A percentile compares a stretch with the other conserved stretches of the same genome.
phyloP scores from a whole-genome alignment of 805 yeast species.

The Candida nanaspora region DNA sequence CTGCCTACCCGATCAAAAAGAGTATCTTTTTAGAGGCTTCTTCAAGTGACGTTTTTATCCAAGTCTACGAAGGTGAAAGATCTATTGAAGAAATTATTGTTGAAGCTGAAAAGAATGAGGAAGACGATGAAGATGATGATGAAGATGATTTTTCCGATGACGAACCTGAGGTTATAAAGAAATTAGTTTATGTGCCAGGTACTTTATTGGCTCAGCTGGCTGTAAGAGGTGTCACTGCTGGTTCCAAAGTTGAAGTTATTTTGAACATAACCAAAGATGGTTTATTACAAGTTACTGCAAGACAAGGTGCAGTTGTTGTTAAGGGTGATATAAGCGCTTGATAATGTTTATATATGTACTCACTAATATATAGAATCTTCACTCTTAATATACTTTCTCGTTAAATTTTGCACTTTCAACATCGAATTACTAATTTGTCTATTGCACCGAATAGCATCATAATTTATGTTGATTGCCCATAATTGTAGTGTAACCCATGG shows the following conservation, averaged over 20 bases:
- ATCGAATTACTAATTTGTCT: too few relatives aligned
- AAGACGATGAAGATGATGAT: slow-evolving; percentile 38
- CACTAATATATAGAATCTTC: not conserved
- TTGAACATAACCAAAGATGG: slow-evolving; percentile 62
- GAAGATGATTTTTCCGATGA: slow-evolving; percentile 50
- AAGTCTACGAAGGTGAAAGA: slow-evolving; percentile 81
- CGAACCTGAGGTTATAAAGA: slow-evolving; percentile 83
- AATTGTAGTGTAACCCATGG: not conserved
- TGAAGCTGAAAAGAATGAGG: slow-evolving; percentile 55
- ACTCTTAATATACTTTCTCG: not conserved
- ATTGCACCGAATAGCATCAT: too few relatives aligned
- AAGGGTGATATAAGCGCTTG: slow-evolving; percentile 36
- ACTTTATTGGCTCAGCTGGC: slow-evolving; percentile 72
- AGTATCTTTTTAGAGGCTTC: slow-evolving; percentile 58
- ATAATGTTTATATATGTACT: not conserved
- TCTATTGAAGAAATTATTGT: slow-evolving; percentile 74
- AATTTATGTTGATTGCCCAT: not conserved
- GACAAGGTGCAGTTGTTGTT: slow-evolving; percentile 44
- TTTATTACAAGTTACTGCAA: slow-evolving; percentile 54
- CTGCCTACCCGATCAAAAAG: slow-evolving; percentile 87
- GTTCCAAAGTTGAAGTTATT: slow-evolving; percentile 60
- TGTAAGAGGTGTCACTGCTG: slow-evolving; percentile 59
- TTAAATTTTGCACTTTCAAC: not conserved
- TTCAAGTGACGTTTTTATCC: slow-evolving; percentile 54
- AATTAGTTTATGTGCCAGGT: slow-evolving; percentile 67